Base-by-base conservation (phyloP, 2,329 filamentous ascomycete species). In the Zymoseptoria ardabiliae region DNA sequence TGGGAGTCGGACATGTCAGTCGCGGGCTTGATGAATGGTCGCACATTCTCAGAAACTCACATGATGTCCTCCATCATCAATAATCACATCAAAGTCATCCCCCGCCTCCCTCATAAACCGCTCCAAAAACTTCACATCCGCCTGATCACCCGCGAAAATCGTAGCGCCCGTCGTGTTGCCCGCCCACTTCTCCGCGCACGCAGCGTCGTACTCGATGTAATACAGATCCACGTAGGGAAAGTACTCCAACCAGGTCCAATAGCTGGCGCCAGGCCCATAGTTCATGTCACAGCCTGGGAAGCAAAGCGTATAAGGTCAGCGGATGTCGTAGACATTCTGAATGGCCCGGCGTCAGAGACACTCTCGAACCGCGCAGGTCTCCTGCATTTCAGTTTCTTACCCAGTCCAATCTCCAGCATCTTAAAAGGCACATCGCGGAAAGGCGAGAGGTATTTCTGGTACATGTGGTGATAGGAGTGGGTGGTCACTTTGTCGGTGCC, bases 361-460 rank as follows among this genome's bases (percentile, higher is more conserved):
- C 6, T 22, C 17, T 21, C 21, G 19, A 6, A 28, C 17, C 19
- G 21, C 72, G 28, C 74, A 73, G 5, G 59, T 72, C 72, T 25
- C 74, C 73, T 72, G 68, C 61, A 25, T 25, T 25, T 25, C 23
- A 25, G 23, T 25, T 25, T 25, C 23, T 75, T 77, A 11, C 75
- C 75, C 6, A 77, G 71, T 0, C 75, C 74, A 54, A 77, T 76
- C 56, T 77, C 74, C 4, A 78, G 72, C 64, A 77, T 70, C 63
- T 76, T 77, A 56, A 76, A 20, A 28, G 61, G 69, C 49, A 68
- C 62, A 57, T 72, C 66, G 45, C 73, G 70, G 21, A 73, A 60
- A 0, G 66, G 58, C 1, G 68, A 65, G 2, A 77, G 68, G 41
- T 76, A 73, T 58, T 74, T 74, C 53, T 77, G 71, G 65, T 77